Conservation (phyloP, 2,329 filamentous ascomycete species). For the Cadophora luteo-olivacea region DNA sequence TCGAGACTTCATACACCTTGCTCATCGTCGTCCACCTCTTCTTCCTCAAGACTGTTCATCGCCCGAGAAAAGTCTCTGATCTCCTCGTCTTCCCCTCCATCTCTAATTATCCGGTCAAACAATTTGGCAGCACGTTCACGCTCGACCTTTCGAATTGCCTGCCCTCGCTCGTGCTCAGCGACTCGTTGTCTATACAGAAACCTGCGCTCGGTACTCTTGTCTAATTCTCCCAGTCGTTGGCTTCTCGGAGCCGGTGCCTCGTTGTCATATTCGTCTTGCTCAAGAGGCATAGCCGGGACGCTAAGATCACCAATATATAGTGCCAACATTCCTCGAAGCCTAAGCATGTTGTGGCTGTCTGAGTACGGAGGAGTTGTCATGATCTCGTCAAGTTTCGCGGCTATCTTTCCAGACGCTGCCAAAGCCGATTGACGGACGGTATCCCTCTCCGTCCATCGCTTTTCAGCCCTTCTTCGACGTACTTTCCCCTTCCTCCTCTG, state of each 20-base stretch:
- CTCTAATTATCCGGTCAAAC: slow-evolving; percentile 47
- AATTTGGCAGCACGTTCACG: slow-evolving; percentile 46
- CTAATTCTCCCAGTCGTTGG: slow-evolving; percentile 26
- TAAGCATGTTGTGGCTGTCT: slow-evolving; percentile 68
- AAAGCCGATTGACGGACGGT: slow-evolving; percentile 38
- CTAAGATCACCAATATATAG: slow-evolving; percentile 77
- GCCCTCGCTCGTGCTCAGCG: slow-evolving; percentile 37
- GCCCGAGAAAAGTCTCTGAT: slow-evolving; percentile 28
- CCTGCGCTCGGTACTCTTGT: slow-evolving; percentile 31
- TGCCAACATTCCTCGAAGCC: slow-evolving; percentile 75
- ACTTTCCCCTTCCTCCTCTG: slow-evolving; percentile 30
- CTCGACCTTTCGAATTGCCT: slow-evolving; percentile 41
- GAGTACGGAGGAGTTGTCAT: slow-evolving; percentile 75
- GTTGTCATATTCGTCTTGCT: slow-evolving; percentile 29
- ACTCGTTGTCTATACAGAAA: slow-evolving; percentile 34
- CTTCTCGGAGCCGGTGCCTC: slow-evolving; percentile 30
- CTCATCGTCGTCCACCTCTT: background rate
- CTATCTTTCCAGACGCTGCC: slow-evolving; percentile 64
- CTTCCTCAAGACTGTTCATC: slow-evolving; percentile 20
- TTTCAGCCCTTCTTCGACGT: slow-evolving; percentile 31
- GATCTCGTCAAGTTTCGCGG: slow-evolving; percentile 72
- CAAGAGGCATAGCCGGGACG: slow-evolving; percentile 46
- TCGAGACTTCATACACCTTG: background rate
- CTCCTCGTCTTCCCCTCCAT: slow-evolving; percentile 35
- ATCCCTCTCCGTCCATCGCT: slow-evolving; percentile 41